Base-by-base conservation (phyloP, 768 basidiomycete genomes). In the Psilocybe cubensis region DNA sequence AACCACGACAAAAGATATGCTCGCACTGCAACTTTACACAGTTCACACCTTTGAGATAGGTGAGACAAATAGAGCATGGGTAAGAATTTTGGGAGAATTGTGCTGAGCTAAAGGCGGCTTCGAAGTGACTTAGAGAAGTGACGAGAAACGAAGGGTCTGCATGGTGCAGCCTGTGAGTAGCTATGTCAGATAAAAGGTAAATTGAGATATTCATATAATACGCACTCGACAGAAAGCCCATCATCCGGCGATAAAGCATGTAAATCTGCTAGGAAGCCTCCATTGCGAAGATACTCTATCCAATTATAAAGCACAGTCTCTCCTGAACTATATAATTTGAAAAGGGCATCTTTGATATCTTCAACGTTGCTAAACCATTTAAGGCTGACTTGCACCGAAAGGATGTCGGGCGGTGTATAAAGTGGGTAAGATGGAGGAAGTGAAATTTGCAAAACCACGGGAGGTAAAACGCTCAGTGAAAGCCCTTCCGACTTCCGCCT, bases 1-100 rank as follows among this genome's bases (percentile, higher is more conserved):
- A 95, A 8, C 79, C 67, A 17, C 83, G 81, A 67, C 93, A 95
- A 69, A 93, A 94, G 12, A 93, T 79, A 68, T 94, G 93, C 1
- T 72, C 70, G 66, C 93, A 94, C 2, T 73, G 67, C 44, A 94
- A 76, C 60, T 81, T 77, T 11, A 93, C 62, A 68, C 92, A 93
- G 57, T 83, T 81, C 8, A 81, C 76, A 29, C 93, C 93, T 66
- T 91, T 93, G 56, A 84, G 73, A n/a, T 82, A 79, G 35, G 80
- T 78, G 2, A 94, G 70, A 69, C 93, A 95, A 47, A 95, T 85
- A 21, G 85, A 75, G 66, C 93, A 95, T 38, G 75, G 68, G 70
- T 89, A 89, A 0, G 88, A 83, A 10, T 76, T 79, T 53, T 78
- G 73, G 6, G 83, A 79, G 64, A 95, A 95, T 52, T 75, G 71